Percentiles rank a stretch among this genome's conserved stretches.
phyloP scores from a whole-genome alignment of 768 basidiomycete species.

The Megacollybia marginata region DNA sequence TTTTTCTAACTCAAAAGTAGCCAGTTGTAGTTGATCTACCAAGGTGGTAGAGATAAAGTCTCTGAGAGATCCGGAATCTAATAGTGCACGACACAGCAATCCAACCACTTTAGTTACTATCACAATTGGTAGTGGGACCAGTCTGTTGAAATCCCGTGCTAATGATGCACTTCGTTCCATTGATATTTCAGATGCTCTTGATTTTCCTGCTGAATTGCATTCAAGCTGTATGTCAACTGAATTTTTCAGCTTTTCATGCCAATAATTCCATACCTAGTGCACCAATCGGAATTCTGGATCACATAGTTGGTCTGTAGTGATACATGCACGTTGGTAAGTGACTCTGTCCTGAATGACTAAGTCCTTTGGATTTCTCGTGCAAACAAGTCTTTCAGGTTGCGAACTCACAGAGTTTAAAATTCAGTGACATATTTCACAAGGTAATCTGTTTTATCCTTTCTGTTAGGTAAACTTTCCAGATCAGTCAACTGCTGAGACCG shows the following conservation, averaged over 20 bases:
- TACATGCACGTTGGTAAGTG: no score
- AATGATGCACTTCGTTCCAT: slow-evolving; percentile 17
- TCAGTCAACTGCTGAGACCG: no score
- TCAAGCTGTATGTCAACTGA: no score
- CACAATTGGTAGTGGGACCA: slow-evolving; percentile 24
- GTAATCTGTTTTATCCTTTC: no score
- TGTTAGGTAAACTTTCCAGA: no score
- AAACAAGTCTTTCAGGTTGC: no score
- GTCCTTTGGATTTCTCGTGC: no score
- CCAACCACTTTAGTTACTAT: slow-evolving; percentile 24
- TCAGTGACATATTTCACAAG: no score
- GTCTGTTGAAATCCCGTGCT: slow-evolving; percentile 8
- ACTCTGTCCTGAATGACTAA: no score
- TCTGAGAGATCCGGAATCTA: slow-evolving; percentile 30
- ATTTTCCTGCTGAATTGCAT: neutral
- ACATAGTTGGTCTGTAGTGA: neutral
- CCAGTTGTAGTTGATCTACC: slow-evolving; percentile 27
- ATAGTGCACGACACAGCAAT: slow-evolving; percentile 19
- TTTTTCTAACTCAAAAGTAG: slow-evolving; percentile 14
- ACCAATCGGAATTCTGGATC: neutral
- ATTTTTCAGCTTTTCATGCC: neutral
- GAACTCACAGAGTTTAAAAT: neutral
- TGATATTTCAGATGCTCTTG: neutral
- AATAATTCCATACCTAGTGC: neutral
- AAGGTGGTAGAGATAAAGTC: slow-evolving; percentile 33